Base-by-base conservation (phyloP, 306 rosid genomes). In the Betula pendula region DNA sequence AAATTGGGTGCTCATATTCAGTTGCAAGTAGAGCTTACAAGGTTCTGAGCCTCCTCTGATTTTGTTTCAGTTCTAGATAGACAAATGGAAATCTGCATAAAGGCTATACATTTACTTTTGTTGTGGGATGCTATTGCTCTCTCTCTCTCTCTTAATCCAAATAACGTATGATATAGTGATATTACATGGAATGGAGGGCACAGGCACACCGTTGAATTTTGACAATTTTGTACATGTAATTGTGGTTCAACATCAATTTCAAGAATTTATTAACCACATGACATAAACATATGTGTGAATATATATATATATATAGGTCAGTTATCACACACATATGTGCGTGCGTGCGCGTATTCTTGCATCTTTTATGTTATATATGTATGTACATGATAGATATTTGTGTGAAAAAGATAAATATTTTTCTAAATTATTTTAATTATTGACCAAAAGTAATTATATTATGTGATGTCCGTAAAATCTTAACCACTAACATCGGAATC, bases 1-100 rank as follows among this genome's bases (percentile, higher is more conserved):
- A 88, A 88, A 63, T 88, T 63, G 88, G 90, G 76, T 81, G 84
- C 83, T 84, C 90, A 43, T 86, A 80, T 82, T 81, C 93, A 51
- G 79, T 85, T 83, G 89, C 89, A 77, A 82, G 70, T 47, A 85
- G 63, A 72, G 92, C 92, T 0, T 90, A 89, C 70, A 84, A 95
- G 97, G 98, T 95, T 68, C 68, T 45, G 62, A 45, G 47, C 29
- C 42, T 81, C 42, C 58, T 84, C 60, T 35, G 48, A 27, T 71
- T 38, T 71, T 75, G 45, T 33, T 77, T 27, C 55, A 22, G 68
- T 38, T 69, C 25, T 9, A 40, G 12, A 53, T 52, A 65, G 14
- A 38, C 48, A 33, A 13, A 9, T 38, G 70, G 47, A 38, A 35
- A 65, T 65, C 27, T 19, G 47, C 47, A 38, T 65, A n/a, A 9